phyloP scores from a whole-genome alignment of 345 rosid genomes.

The Acer saccharum region DNA sequence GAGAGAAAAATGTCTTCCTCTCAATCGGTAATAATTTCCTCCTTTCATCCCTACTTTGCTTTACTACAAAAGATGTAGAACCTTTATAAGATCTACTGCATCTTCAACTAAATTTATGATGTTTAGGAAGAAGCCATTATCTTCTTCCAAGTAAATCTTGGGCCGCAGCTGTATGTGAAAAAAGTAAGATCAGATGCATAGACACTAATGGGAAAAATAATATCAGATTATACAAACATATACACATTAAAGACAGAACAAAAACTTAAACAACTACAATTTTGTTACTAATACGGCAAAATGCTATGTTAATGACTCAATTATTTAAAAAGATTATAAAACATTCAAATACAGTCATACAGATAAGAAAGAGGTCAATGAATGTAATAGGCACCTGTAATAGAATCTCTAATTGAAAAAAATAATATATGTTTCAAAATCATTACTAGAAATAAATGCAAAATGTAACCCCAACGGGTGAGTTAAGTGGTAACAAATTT shows the following conservation, averaged over 20 bases:
- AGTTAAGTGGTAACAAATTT: too few relatives aligned
- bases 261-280: not conserved
- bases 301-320: not conserved
- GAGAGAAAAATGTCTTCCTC: slow-evolving; percentile 42
- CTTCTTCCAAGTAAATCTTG: not conserved
- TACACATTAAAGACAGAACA: not conserved
- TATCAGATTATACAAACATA: not conserved
- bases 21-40: slow-evolving; percentile 29
- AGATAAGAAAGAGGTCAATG: not conserved
- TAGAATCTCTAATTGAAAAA: not conserved
- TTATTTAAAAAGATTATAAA: not conserved
- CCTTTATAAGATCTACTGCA: not conserved
- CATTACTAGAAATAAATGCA: not conserved
- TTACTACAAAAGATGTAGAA: slow-evolving; percentile 13
- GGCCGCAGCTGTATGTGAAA: slow-evolving; percentile 3
- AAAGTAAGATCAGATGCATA: not conserved
- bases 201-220: not conserved
- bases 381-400: not conserved
- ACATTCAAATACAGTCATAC: not conserved
- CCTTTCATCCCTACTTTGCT: slow-evolving; percentile 45
- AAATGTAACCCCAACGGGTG: not conserved
- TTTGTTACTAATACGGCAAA: not conserved
- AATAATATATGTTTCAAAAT: not conserved
- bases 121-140: not conserved
- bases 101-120: not conserved